phyloP scores from a whole-genome alignment of 2,329 filamentous ascomycete genomes.

The Colletotrichum acutatum region DNA sequence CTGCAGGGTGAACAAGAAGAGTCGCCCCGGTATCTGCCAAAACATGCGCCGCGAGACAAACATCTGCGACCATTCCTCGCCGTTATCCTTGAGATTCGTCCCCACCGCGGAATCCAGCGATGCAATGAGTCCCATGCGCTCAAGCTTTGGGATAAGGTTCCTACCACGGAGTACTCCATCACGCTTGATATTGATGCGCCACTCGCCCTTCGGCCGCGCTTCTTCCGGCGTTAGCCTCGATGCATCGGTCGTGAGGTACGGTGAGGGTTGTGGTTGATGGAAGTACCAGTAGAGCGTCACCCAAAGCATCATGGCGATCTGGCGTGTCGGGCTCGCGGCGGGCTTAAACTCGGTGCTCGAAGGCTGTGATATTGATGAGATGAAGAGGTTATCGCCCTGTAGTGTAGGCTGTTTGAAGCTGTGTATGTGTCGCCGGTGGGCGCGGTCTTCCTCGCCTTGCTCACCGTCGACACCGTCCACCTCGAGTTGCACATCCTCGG shows the following conservation, averaged over 20 bases:
- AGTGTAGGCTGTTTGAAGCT: conserved; percentile 82
- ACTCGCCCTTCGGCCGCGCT: conserved; percentile 85
- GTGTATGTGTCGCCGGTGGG: conserved; percentile 58
- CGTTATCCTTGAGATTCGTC: conserved; percentile 67
- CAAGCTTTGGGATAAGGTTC: conserved; percentile 88
- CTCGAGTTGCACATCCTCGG: conserved; percentile 57
- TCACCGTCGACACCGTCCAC: conserved; percentile 42
- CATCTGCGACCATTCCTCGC: conserved; percentile 80
- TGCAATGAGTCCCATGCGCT: conserved; percentile 89
- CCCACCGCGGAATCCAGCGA: conserved; percentile 82
- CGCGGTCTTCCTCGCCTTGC: conserved; percentile 42
- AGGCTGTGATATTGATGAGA: conserved; percentile 90
- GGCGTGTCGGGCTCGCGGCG: conserved; percentile 81
- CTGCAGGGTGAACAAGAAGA: conserved; percentile 88
- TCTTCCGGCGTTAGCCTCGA: conserved; percentile 73
- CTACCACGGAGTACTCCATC: conserved; percentile 90
- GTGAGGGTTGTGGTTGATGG: conserved; percentile 81
- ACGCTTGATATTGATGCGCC: conserved; percentile 84
- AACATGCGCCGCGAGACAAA: conserved; percentile 85
- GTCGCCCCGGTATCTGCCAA: conserved; percentile 89
- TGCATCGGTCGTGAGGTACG: conserved; percentile 69
- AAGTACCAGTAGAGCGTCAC: conserved; percentile 97
- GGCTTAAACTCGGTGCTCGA: conserved; percentile 83
- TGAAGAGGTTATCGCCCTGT: conserved; percentile 84
- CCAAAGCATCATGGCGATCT: conserved; percentile 98